Base-by-base conservation (phyloP, 805 yeast species). In the Jamesozyma hellenica region DNA sequence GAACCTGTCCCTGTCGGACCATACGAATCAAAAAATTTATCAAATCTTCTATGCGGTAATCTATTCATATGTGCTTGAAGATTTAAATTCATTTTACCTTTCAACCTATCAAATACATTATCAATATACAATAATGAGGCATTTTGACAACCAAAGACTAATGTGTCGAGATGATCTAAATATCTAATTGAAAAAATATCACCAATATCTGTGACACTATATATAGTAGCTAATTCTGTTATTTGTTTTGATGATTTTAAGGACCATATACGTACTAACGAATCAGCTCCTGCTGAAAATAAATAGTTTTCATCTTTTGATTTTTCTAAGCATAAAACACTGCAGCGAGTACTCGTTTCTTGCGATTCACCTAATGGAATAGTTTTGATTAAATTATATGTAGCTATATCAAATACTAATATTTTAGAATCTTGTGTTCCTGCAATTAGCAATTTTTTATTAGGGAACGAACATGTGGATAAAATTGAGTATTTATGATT, bases 391-490 rank as follows among this genome's bases (percentile, higher is more conserved):
- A 60, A 35, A 47, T 78, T 77, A 56, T 75, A 90, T 1, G 82
- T 77, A 4, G 59, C 60, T 39, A 82, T 63, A 50, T 85, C 90
- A 52, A 72, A 78, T 1, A 84, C 79, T 30, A 84, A 60, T 31
- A 90, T 80, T 47, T 74, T 74, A 10, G 92, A 83, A 51, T 83
- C 84, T 48, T 88, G 95, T 1, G 96, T 86, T 9, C 98, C 98
- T 40, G 95, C 92, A 55, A 84, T 82, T 4, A 90, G 47, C 7
- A 81, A 58, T 27, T 70, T 70, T 42, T 69, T 66, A 21, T 60
- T 58, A 0, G 84, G 82, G 17, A 82, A 77, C 8, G 82, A 70
- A 7, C 74, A 71, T 3, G 77, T 74, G 36, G 94, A 80, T 7
- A 92, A 70, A 14, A 88, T 79, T 1, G 94, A 79, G 49, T 75